Base-by-base conservation (phyloP, 1,284 basidiomycete genomes). In the Trametes polyzona region DNA sequence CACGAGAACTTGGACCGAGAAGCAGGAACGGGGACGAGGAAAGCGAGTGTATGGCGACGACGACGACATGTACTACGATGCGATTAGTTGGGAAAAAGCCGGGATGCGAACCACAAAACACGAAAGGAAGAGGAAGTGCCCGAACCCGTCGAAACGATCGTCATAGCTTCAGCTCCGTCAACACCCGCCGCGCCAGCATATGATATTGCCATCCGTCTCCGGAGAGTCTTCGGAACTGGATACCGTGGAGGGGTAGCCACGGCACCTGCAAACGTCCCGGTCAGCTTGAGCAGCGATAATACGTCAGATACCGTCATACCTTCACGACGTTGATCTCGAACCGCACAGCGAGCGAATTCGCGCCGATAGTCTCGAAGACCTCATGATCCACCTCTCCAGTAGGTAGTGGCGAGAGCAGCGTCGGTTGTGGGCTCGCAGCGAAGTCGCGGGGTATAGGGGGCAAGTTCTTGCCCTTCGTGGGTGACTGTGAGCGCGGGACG, bases 151-250 rank as follows among this genome's bases (percentile, higher is more conserved):
- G 47, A 51, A 56, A 58, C 60, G 39, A 62, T 40, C 55, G 65
- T 84, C 77, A 95, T 79, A 98, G 77, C 78, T 96, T 95, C 74
- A 98, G 83, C 74, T 97, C 95, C 55, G 93, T 92, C 66, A 98
- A 74, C 40, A 98, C 94, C 57, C 95, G 83, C 69, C 94, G 86
- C n/a, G 95, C 96, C 47, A 98, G 82, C 90, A 95, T 95, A 72
- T 95, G 92, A 73, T 98, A 97, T 75, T 98, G 95, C 96, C 95
- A 98, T 2, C 93, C 93, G 65, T 98, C 95, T 3, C 96, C 96
- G 41, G 92, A 87, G 0, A 92, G 85, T 55, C 96, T 82, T 52
- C 96, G 87, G 79, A 99, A 99, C 71, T 98, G 96, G 56, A 99
- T 89, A 1, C 96, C 96, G 70, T 98, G 93, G 29, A 99, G 78